phyloP scores from a whole-genome alignment of 257 asterid genomes.

The Plantago ovata region DNA sequence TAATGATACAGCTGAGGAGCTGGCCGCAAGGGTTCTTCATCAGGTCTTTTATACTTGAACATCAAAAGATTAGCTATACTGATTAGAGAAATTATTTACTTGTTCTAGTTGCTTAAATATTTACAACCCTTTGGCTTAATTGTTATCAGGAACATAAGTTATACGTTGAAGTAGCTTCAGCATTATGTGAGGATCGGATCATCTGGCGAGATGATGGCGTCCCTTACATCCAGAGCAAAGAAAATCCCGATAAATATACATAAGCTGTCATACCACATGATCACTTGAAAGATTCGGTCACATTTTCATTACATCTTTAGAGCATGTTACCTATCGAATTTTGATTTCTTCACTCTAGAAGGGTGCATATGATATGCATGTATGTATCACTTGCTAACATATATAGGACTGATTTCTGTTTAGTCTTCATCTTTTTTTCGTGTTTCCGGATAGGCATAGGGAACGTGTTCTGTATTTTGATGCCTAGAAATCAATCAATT shows the following conservation, averaged over 20 bases:
- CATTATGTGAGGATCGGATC: conserved; percentile 68
- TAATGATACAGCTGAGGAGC: conserved; percentile 68
- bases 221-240: conserved; percentile 63
- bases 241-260: conserved; percentile 28
- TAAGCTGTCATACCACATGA: background rate
- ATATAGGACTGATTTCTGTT: too few species aligned
- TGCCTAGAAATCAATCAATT: too few species aligned
- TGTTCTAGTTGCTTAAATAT: background rate
- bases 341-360: too few species aligned
- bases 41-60: conserved; percentile 39
- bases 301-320: too few species aligned
- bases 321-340: too few species aligned
- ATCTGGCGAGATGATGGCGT: conserved; percentile 78
- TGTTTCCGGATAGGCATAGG: too few species aligned
- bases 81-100: background rate
- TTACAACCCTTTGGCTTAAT: background rate
- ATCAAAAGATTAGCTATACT: background rate
- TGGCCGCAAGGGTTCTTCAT: conserved; percentile 73
- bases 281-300: too few species aligned
- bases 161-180: conserved; percentile 55
- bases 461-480: too few species aligned
- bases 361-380: too few species aligned
- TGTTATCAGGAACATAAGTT: conserved; percentile 60
- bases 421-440: too few species aligned
- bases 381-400: too few species aligned